A percentile compares a stretch with the other conserved stretches of the same genome.
Evolutionary conservation across 129 eudicot species (phyloP).

Genomic region (Helianthus tuberosus): DNA sequence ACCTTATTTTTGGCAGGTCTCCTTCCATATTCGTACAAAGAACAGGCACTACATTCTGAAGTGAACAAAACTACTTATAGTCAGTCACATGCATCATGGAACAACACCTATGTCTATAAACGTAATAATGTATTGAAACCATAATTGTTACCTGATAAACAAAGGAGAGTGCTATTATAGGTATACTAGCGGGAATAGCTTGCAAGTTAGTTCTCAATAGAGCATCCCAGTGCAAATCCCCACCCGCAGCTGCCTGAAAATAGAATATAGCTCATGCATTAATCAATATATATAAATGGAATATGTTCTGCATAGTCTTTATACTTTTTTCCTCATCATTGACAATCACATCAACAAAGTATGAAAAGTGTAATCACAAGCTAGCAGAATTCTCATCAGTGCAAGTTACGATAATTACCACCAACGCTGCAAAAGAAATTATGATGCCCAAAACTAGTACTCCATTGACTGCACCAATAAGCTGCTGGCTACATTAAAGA

Average conservation of each 20-base stretch:
- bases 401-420: constrained; percentile 50
- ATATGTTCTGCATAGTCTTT: constrained; percentile 15
- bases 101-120: neutral
- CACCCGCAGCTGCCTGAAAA: constrained; percentile 80
- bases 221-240: constrained; percentile 94
- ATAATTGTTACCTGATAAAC: constrained; percentile 74
- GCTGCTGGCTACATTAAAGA: constrained; percentile 68
- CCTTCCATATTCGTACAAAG: constrained; percentile 95
- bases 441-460: constrained; percentile 73
- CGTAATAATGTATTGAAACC: constrained; percentile 3
- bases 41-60: constrained; percentile 97
- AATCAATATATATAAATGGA: neutral
- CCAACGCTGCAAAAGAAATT: constrained; percentile 73
- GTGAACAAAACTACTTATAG: constrained; percentile 2
- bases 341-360: constrained; percentile 11
- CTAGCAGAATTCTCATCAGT: constrained; percentile 9
- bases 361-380: neutral
- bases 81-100: constrained; percentile 17
- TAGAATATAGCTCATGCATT: neutral
- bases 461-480: constrained; percentile 91
- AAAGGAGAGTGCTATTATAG: constrained; percentile 91
- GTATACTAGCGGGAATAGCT: constrained; percentile 88
- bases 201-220: constrained; percentile 77
- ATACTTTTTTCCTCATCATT: constrained; percentile 2
- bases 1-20: constrained; percentile 84